A percentile compares a stretch with the other conserved stretches of the same genome.
These are phyloP conservation scores for Exophiala bonariae DNA, from an alignment of 2,329 filamentous ascomycete species.

Conservation along the genomic window DNA sequence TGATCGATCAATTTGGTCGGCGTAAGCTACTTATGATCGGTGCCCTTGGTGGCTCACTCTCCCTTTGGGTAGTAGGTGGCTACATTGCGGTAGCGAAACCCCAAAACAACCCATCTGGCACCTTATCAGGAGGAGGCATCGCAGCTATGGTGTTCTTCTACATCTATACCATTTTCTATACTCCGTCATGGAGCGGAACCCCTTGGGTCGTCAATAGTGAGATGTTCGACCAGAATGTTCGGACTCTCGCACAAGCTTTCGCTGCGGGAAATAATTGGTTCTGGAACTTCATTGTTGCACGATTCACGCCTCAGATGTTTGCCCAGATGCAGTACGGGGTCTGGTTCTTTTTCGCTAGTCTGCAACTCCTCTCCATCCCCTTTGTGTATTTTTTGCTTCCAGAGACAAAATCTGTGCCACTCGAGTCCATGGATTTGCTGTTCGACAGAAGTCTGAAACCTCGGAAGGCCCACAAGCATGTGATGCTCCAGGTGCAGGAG, in stretches of 20 bases:
- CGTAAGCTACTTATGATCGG: conserved; percentile 66
- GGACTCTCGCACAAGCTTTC: conserved; percentile 69
- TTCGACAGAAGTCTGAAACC: conserved; percentile 47
- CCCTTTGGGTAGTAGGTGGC: conserved; percentile 65
- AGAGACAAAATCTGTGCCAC: conserved; percentile 65
- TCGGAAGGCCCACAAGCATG: conserved; percentile 37
- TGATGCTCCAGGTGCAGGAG: no score
- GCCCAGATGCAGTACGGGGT: conserved; percentile 55
- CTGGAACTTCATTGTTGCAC: conserved; percentile 35
- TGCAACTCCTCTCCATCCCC: conserved; percentile 58
- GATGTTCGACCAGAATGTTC: conserved; percentile 71
- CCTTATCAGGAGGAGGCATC: conserved; percentile 52
- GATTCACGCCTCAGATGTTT: conserved; percentile 41
- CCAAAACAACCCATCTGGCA: conserved; percentile 32
- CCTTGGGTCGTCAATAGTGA: conserved; percentile 66
- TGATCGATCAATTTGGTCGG: conserved; percentile 66
- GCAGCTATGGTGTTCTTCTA: conserved; percentile 69
- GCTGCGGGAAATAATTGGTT: conserved; percentile 73
- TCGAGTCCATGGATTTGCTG: conserved; percentile 65
- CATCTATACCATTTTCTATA: conserved; percentile 72
- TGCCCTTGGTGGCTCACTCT: conserved; percentile 60
- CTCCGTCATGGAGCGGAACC: conserved; percentile 69
- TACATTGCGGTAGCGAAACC: conserved; percentile 56
- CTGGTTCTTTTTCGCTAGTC: conserved; percentile 67
- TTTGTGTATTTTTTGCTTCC: conserved; percentile 65